Evolutionary conservation across 2,329 filamentous ascomycete genomes (phyloP), one percentile per base, ranked within the genome.

Genomic region (Colletotrichum tabaci): DNA sequence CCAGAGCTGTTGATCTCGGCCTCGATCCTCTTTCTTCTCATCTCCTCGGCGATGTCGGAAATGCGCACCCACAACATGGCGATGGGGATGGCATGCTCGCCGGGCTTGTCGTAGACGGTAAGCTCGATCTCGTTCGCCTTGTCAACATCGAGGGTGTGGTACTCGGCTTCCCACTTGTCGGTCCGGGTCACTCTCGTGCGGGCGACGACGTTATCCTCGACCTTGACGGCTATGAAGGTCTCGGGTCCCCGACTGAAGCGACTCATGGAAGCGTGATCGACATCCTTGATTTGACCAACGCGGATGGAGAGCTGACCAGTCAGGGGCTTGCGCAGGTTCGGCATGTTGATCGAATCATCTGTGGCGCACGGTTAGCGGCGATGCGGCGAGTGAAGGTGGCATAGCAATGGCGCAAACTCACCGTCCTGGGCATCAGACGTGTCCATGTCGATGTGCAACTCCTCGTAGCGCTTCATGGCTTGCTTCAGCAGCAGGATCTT

Each of bases 81-180:
- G 77, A 99, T 98, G 50, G 96, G 96, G 62, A 97, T 91, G 16
- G 95, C 92, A 76, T 97, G 93, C 77, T 98, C 95, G 74, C 92
- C 91, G 2, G 95, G 92, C 84, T 97, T 98, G 81, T 99, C 96
- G 82, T 99, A 99, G 13, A 99, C 95, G 0, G 95, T 98, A 65
- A 99, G 90, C 80, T 99, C 96, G 73, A 99, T 94, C 83, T 99
- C 96, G 82, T 99, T 99, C 63, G 96, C 96, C 85, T 98, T 98
- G 83, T 98, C 96, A 67, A 99, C 96, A 74, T 96, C 94, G 73
- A 99, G 92, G 70, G 92, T 95, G 82, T 98, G 96, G 46, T 92
- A 90, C 83, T 99, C 96, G 76, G 94, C 94, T 52, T 95, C 91
- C 96, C 96, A 99, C 77, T 91, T 91, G 82, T 99, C 96, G 73